Conservation (phyloP, 257 asterid species). For the Plantago elongata region DNA sequence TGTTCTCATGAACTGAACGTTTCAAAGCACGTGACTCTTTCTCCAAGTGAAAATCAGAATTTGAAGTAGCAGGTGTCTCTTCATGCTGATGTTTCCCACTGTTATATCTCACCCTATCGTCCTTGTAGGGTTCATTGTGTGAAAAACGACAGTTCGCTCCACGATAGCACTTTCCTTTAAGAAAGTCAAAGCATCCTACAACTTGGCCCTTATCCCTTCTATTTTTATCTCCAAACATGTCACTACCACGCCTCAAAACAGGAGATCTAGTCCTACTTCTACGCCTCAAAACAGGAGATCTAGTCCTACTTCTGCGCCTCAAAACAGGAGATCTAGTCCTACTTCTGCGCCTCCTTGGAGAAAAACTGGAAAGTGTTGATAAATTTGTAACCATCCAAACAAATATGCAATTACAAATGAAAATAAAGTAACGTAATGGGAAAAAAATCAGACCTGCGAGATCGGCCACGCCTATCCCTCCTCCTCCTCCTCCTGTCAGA, state of each 20-base stretch:
- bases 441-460: slow-evolving; percentile 58
- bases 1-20: slow-evolving; percentile 24
- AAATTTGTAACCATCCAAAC: slow-evolving; percentile 4
- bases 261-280: slow-evolving; percentile 79
- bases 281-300: slow-evolving; percentile 24
- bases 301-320: slow-evolving; percentile 34
- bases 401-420: slow-evolving; percentile 8
- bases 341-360: slow-evolving; percentile 69
- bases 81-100: slow-evolving; percentile 44
- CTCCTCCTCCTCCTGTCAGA: slow-evolving; percentile 69
- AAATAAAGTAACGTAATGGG: neutral
- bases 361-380: slow-evolving; percentile 46
- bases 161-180: slow-evolving; percentile 77
- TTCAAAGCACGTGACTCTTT: slow-evolving; percentile 20
- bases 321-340: slow-evolving; percentile 63
- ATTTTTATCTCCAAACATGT: slow-evolving; percentile 34
- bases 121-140: slow-evolving; percentile 56
- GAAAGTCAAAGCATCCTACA: slow-evolving; percentile 61
- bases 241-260: slow-evolving; percentile 37
- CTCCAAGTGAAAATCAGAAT: slow-evolving; percentile 31
- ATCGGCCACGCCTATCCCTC: slow-evolving; percentile 57
- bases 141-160: slow-evolving; percentile 72
- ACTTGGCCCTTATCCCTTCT: slow-evolving; percentile 46
- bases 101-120: slow-evolving; percentile 42
- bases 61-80: slow-evolving; percentile 31